These are phyloP conservation scores for Myxozyma udenii DNA, from an alignment of 805 yeast genomes.

Conservation along the genomic window DNA sequence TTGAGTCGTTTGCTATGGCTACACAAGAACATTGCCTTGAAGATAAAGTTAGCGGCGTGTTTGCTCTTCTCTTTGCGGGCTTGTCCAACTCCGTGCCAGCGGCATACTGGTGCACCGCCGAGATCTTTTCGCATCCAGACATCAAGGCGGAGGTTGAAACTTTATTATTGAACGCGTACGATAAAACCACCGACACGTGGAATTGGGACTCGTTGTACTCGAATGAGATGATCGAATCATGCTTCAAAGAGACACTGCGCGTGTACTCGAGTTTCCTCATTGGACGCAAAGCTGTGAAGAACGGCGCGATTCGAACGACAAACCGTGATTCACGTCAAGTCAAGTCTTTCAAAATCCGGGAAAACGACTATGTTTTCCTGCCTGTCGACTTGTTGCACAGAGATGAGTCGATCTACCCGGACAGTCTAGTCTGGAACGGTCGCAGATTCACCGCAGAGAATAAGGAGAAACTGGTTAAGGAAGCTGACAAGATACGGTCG, in stretches of 20 bases:
- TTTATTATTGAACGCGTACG: constrained; percentile 10
- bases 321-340: not conserved
- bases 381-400: constrained; percentile 15
- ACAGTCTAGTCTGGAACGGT: constrained; percentile 18
- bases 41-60: constrained; percentile 16
- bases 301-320: constrained; percentile 4
- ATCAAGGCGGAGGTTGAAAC: constrained; percentile 6
- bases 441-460: constrained; percentile 14
- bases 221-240: constrained; percentile 12
- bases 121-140: constrained; percentile 8
- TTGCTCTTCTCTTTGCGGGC: constrained; percentile 24
- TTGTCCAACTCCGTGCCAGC: constrained; percentile 21
- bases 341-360: not conserved
- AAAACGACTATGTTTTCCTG: constrained; percentile 10
- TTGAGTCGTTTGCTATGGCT: constrained; percentile 2
- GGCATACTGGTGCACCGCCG: constrained; percentile 17
- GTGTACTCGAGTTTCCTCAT: constrained; percentile 10
- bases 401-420: constrained; percentile 25
- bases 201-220: constrained; percentile 16
- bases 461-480: constrained; percentile 6
- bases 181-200: constrained; percentile 4
- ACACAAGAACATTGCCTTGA: constrained; percentile 1
- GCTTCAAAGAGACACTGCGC: constrained; percentile 23
- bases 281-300: constrained; percentile 15
- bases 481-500: constrained; percentile 11